Conservation (phyloP, 1,284 basidiomycete genomes). For the Ustilago xerochloae region DNA sequence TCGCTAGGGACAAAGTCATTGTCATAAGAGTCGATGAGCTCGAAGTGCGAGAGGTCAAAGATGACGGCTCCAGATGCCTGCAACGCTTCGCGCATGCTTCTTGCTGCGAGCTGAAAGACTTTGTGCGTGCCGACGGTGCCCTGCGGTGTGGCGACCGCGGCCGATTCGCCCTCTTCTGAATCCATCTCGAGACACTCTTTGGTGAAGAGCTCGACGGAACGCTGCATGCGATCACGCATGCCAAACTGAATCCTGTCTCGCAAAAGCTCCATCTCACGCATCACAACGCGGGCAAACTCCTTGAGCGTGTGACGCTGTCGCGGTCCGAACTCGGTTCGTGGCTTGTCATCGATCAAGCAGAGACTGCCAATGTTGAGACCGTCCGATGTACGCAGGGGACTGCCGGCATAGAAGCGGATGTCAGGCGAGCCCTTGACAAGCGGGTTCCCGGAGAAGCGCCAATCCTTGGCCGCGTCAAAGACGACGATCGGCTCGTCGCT, state of each 20-base stretch:
- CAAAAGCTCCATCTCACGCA: constrained; percentile 96
- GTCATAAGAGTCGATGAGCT: constrained; percentile 81
- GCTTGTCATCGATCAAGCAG: constrained; percentile 85
- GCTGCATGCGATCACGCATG: constrained; percentile 89
- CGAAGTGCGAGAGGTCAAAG: constrained; percentile 89
- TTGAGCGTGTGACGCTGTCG: constrained; percentile 90
- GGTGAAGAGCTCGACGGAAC: constrained; percentile 93
- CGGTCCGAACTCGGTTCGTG: constrained; percentile 85
- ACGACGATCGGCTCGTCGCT: constrained; percentile 88
- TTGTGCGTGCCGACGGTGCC: constrained; percentile 38
- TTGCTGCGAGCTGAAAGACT: constrained; percentile 75
- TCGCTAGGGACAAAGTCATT: constrained; percentile 70
- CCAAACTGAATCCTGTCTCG: constrained; percentile 92
- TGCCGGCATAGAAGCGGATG: constrained; percentile 90
- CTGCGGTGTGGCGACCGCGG: constrained; percentile 20
- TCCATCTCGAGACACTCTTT: constrained; percentile 94
- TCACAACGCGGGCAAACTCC: constrained; percentile 89
- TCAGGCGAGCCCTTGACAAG: constrained; percentile 77
- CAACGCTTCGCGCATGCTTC: constrained; percentile 85
- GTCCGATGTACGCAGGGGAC: constrained; percentile 86
- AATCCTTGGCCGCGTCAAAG: constrained; percentile 82
- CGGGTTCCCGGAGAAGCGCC: constrained; percentile 87
- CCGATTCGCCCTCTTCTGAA: constrained; percentile 65
- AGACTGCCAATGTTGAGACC: constrained; percentile 90
- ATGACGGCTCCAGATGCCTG: constrained; percentile 91